These are phyloP conservation scores for Canavalia gladiata DNA, from an alignment of 306 rosid genomes.

Conservation along the genomic window DNA sequence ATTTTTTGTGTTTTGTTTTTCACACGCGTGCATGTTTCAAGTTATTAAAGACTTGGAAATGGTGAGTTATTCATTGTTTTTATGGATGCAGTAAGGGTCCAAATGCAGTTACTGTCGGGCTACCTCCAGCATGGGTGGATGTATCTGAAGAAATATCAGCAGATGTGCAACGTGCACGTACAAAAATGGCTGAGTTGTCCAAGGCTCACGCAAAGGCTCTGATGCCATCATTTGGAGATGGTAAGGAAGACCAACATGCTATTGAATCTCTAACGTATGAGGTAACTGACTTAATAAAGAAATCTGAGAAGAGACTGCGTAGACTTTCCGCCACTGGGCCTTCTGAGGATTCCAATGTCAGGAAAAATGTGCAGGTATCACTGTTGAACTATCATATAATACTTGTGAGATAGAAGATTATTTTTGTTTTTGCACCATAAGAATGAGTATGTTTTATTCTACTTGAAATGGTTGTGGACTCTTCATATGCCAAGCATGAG, in stretches of 20 bases:
- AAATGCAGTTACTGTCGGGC: constrained; percentile 78
- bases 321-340: constrained; percentile 86
- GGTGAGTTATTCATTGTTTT: constrained; percentile 25
- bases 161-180: constrained; percentile 84
- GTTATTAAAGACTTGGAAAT: neutral
- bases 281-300: constrained; percentile 82
- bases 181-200: constrained; percentile 83
- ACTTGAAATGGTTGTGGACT: constrained; percentile 35
- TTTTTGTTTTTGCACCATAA: constrained; percentile 26
- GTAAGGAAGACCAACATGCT: constrained; percentile 85
- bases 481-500: constrained; percentile 29
- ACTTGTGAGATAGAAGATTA: constrained; percentile 26
- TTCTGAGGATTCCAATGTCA: constrained; percentile 91
- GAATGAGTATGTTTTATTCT: constrained; percentile 19
- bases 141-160: constrained; percentile 92
- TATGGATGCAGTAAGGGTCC: constrained; percentile 71
- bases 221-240: constrained; percentile 98
- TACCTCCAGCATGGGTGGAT: constrained; percentile 99
- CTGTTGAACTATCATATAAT: constrained; percentile 28
- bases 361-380: constrained; percentile 97
- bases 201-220: constrained; percentile 94
- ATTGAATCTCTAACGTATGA: constrained; percentile 87
- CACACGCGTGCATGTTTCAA: neutral
- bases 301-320: constrained; percentile 82
- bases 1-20: constrained; percentile 30